These are phyloP conservation scores for Trichosporon sp. DNA, from an alignment of 1,284 basidiomycete species.

Conservation along the genomic window DNA sequence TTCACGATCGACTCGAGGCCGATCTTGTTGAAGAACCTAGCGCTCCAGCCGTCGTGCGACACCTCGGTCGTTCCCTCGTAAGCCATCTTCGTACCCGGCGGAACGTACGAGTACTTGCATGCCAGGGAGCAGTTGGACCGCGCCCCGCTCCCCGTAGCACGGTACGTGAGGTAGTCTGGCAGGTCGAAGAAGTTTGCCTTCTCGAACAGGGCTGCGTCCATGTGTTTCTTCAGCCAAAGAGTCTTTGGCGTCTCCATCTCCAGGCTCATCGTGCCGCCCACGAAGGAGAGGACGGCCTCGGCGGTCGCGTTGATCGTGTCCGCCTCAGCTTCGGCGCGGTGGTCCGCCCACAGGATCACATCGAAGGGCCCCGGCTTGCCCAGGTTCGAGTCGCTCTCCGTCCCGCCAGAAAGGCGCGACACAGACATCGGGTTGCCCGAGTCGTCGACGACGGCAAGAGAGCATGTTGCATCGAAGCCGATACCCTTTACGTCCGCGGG, in stretches of 20 bases:
- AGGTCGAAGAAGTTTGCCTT: conserved; percentile 92
- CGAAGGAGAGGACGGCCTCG: conserved; percentile 83
- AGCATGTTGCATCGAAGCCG: conserved; percentile 96
- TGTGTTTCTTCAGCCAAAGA: conserved; percentile 89
- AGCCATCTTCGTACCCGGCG: conserved; percentile 52
- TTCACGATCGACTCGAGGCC: conserved; percentile 52
- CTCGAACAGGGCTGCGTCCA: conserved; percentile 68
- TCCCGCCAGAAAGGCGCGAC: conserved; percentile 51
- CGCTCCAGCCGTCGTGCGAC: conserved; percentile 67
- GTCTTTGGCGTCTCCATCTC: conserved; percentile 98
- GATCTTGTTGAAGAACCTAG: conserved; percentile 77
- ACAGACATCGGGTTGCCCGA: conserved; percentile 73
- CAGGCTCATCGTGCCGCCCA: conserved; percentile 94
- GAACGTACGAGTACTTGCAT: conserved; percentile 97
- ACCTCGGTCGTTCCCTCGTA: conserved; percentile 23
- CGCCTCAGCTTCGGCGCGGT: conserved; percentile 88
- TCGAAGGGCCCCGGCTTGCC: conserved; percentile 68
- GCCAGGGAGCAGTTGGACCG: conserved; percentile 90
- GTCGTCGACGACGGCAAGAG: conserved; percentile 76
- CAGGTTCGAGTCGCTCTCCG: conserved; percentile 32
- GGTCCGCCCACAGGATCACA: conserved; percentile 82
- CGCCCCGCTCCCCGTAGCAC: conserved; percentile 69
- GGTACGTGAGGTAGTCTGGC: conserved; percentile 93
- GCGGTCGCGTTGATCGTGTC: conserved; percentile 80
- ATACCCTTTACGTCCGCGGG: conserved; percentile 73